phyloP scores from a whole-genome alignment of 345 rosid genomes.

The Mercurialis annua region DNA sequence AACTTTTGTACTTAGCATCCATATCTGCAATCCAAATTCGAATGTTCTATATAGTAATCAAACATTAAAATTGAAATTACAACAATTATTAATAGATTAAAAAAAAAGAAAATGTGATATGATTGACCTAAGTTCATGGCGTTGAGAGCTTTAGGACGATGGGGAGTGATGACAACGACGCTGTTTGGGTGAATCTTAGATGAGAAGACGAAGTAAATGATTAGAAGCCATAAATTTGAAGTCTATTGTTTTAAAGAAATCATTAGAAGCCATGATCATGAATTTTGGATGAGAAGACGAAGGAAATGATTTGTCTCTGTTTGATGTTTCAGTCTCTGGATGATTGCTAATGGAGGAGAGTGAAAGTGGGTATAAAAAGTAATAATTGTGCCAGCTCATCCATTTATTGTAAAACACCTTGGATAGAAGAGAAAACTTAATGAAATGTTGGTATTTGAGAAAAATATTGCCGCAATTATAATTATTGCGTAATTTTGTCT shows the following conservation, averaged over 20 bases:
- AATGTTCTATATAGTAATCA: background rate
- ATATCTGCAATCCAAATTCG: constrained; percentile 44
- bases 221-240: too few species aligned
- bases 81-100: background rate
- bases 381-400: too few species aligned
- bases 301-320: too few species aligned
- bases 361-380: too few species aligned
- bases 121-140: constrained; percentile 92
- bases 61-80: background rate
- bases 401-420: too few species aligned
- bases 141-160: constrained; percentile 92
- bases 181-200: constrained; percentile 72
- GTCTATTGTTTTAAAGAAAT: constrained; percentile 68
- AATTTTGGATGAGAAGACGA: constrained; percentile 31
- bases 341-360: too few species aligned
- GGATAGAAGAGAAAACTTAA: too few species aligned
- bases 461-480: too few species aligned
- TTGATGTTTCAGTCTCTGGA: too few species aligned
- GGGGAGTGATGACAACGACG: constrained; percentile 85
- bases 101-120: background rate
- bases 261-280: constrained; percentile 50
- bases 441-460: too few species aligned
- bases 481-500: too few species aligned
- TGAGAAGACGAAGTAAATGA: too few species aligned
- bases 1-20: constrained; percentile 63